These are phyloP conservation scores for Waltergamsia citrina DNA, from an alignment of 2,329 filamentous ascomycete species.

Conservation along the genomic window DNA sequence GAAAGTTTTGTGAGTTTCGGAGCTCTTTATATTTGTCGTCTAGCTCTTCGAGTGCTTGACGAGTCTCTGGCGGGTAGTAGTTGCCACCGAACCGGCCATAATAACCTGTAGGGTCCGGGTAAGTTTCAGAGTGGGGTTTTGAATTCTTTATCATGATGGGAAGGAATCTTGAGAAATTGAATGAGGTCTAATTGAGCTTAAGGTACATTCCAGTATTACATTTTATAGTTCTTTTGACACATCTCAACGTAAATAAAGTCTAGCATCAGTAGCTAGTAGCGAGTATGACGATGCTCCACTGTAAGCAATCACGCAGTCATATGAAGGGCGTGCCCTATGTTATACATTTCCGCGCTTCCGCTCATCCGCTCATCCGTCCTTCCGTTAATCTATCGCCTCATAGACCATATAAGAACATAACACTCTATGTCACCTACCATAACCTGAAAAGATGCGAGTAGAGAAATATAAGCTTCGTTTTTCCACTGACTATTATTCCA, in stretches of 20 bases:
- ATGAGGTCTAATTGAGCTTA: background rate
- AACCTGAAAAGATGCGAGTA: too few species aligned
- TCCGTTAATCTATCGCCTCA: too few species aligned
- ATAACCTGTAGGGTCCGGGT: constrained; percentile 1
- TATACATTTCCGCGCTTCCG: background rate
- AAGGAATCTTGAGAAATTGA: background rate
- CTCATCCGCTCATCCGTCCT: too few species aligned
- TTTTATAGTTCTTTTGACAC: too few species aligned
- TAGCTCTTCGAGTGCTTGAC: constrained; percentile 1
- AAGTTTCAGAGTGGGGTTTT: background rate
- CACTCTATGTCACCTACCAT: too few species aligned
- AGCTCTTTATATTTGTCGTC: constrained; percentile 2
- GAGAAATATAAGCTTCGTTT: too few species aligned
- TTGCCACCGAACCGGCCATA: constrained; percentile 1
- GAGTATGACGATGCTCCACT: too few species aligned
- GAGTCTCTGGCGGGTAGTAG: constrained; percentile 2
- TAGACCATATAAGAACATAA: too few species aligned
- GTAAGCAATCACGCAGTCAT: background rate
- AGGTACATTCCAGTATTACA: too few species aligned
- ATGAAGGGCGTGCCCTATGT: background rate
- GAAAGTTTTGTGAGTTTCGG: background rate
- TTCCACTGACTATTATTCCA: too few species aligned
- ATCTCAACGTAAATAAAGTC: too few species aligned
- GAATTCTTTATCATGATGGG: background rate
- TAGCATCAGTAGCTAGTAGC: background rate